Conservation (phyloP, 148 eudicot genomes). For the Cornus suecica region DNA sequence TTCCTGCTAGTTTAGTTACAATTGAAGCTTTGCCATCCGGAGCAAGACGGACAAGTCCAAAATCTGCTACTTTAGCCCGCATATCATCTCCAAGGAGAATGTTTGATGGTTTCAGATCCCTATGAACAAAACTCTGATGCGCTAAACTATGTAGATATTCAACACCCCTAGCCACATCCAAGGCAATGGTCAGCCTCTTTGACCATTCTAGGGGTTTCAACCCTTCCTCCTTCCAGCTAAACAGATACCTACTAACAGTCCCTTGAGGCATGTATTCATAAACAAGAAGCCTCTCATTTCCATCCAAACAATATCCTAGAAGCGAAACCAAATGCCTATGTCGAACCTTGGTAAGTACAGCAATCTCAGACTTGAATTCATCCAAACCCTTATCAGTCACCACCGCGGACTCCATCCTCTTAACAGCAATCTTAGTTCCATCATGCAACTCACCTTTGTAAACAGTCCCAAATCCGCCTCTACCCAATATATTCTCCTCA, state of each 20-base stretch:
- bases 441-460: constrained; percentile 60
- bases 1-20: constrained; percentile 38
- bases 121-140: constrained; percentile 43
- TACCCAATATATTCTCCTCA: constrained; percentile 43
- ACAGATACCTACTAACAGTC: constrained; percentile 45
- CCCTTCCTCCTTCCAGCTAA: constrained; percentile 42
- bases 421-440: constrained; percentile 62
- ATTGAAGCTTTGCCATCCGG: constrained; percentile 44
- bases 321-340: constrained; percentile 64
- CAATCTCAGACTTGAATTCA: constrained; percentile 62
- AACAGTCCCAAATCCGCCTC: constrained; percentile 62
- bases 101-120: constrained; percentile 47
- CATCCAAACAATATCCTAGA: constrained; percentile 54
- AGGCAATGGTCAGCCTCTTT: constrained; percentile 31
- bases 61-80: constrained; percentile 47
- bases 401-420: constrained; percentile 55
- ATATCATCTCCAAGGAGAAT: constrained; percentile 44
- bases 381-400: constrained; percentile 50
- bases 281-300: constrained; percentile 64
- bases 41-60: constrained; percentile 48
- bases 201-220: constrained; percentile 42
- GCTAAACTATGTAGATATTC: constrained; percentile 43
- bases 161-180: constrained; percentile 46
- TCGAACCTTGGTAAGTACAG: constrained; percentile 61
- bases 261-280: constrained; percentile 73